Conservation (phyloP, 2,329 filamentous ascomycete species). For the Fusarium dimerum region DNA sequence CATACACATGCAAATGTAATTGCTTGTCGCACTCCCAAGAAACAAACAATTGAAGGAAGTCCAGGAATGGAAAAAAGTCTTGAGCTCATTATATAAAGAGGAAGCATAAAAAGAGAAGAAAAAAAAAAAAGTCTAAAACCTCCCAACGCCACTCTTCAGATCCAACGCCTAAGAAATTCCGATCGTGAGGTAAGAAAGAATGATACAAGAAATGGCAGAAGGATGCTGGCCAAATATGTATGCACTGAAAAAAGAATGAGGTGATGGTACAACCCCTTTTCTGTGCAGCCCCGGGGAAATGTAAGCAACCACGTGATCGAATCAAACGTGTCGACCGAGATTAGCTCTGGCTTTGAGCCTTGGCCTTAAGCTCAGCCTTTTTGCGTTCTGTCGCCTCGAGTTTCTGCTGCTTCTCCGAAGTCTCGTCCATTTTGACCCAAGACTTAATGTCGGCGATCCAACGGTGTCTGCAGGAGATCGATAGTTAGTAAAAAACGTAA, state of each 20-base stretch:
- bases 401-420: conserved; percentile 26
- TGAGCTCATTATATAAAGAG: no score
- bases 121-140: background rate
- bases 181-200: conserved; percentile 3
- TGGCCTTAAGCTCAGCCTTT: conserved; percentile 23
- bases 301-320: no score
- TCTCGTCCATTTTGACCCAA: conserved; percentile 53
- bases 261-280: no score
- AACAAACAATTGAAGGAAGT: no score
- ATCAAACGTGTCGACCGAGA: background rate
- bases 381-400: conserved; percentile 30
- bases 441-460: conserved; percentile 60
- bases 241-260: background rate
- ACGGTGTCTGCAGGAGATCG: conserved; percentile 49
- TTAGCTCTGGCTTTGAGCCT: conserved; percentile 2
- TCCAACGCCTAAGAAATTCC: conserved; percentile 12
- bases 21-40: no score
- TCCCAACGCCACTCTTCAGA: conserved; percentile 14
- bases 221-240: background rate
- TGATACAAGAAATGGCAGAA: background rate
- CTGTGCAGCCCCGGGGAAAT: no score
- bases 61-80: no score
- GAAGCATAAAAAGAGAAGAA: no score
- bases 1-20: no score
- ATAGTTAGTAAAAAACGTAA: conserved; percentile 12